Evolutionary conservation across 305 asterid species (phyloP).

Genomic region (Salvia sclarea): DNA sequence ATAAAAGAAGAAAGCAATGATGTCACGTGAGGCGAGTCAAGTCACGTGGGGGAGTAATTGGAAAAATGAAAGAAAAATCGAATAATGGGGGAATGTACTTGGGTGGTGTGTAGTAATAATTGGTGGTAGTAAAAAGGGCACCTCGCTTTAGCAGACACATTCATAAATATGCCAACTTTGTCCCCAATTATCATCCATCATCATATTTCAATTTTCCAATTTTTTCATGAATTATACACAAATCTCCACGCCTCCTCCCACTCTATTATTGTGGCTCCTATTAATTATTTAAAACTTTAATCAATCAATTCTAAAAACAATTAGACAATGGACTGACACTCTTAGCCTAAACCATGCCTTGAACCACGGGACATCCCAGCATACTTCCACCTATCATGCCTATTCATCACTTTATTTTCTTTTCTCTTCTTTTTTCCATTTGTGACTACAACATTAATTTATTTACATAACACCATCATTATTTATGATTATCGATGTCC

Average conservation of each 20-base stretch:
- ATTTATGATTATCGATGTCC: neutral
- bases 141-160: constrained; percentile 65
- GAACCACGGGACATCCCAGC: constrained; percentile 55
- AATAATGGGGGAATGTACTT: constrained; percentile 53
- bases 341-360: constrained; percentile 56
- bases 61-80: constrained; percentile 13
- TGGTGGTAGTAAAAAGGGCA: constrained; percentile 48
- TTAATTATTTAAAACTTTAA: neutral
- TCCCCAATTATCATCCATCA: constrained; percentile 24
- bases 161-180: constrained; percentile 47
- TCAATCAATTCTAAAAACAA: constrained; percentile 10
- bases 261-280: neutral
- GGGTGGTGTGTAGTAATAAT: constrained; percentile 63
- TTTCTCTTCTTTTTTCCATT: neutral
- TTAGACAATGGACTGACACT: constrained; percentile 25
- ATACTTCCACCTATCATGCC: constrained; percentile 48
- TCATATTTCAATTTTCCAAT: neutral
- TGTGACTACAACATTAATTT: neutral
- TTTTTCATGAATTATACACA: neutral
- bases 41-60: constrained; percentile 12
- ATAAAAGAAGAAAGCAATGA: constrained; percentile 21
- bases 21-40: constrained; percentile 35
- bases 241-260: constrained; percentile 20
- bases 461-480: neutral
- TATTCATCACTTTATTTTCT: constrained; percentile 8